phyloP scores from a whole-genome alignment of 176 grass and related monocot genomes.

The Chrysopogon serrulatus region DNA sequence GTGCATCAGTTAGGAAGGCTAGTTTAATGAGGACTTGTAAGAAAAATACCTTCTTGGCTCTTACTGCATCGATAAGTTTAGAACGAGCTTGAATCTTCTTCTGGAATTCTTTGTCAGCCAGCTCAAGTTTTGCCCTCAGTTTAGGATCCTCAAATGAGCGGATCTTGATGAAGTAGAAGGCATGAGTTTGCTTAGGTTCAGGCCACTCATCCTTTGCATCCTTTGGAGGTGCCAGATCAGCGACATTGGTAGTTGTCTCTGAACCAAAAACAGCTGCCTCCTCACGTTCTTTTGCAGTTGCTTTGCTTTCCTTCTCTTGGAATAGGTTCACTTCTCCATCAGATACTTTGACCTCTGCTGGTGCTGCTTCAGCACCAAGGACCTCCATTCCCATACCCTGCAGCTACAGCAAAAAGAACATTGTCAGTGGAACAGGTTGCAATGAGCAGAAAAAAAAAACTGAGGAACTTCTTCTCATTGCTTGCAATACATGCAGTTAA shows the following conservation, averaged over 20 bases:
- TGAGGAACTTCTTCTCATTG: neutral
- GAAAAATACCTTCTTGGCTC: constrained; percentile 73
- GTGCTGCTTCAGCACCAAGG: constrained; percentile 48
- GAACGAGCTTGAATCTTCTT: constrained; percentile 63
- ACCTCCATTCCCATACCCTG: constrained; percentile 88
- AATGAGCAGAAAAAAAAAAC: neutral
- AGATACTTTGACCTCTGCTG: constrained; percentile 52
- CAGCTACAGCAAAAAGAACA: constrained; percentile 8
- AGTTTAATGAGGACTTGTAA: neutral
- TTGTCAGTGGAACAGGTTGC: neutral
- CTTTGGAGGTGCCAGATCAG: constrained; percentile 52
- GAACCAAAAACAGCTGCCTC: constrained; percentile 51
- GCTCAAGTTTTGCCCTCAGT: constrained; percentile 77
- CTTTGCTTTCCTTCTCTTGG: constrained; percentile 67
- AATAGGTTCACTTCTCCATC: constrained; percentile 51
- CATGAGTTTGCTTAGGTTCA: constrained; percentile 57
- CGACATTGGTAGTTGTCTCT: constrained; percentile 31
- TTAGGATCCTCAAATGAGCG: constrained; percentile 85
- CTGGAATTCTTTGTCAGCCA: constrained; percentile 76
- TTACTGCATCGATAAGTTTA: constrained; percentile 60
- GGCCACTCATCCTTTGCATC: constrained; percentile 88
- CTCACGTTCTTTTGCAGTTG: constrained; percentile 47
- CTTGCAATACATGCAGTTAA: neutral
- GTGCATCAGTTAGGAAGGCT: neutral
- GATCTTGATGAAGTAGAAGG: constrained; percentile 66